These are phyloP conservation scores for Podila horticola DNA, from an alignment of 192 early-diverging fungal species.

Conservation along the genomic window DNA sequence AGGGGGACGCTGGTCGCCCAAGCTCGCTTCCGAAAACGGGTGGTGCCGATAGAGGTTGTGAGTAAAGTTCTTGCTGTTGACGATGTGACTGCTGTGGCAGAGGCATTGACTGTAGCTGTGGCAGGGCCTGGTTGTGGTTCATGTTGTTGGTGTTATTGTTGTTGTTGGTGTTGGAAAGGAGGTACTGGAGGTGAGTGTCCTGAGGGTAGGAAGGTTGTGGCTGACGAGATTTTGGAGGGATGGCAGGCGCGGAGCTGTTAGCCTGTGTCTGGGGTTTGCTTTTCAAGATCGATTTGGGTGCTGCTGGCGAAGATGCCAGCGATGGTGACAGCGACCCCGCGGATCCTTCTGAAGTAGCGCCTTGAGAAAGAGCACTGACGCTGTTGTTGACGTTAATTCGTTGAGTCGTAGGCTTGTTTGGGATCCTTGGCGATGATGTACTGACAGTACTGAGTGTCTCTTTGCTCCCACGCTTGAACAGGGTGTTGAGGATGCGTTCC, in stretches of 20 bases:
- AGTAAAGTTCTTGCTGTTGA: background rate
- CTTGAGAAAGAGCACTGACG: too few species aligned
- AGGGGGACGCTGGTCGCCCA: slow-evolving; percentile 14
- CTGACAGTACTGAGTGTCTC: slow-evolving; percentile 11
- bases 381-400: too few species aligned
- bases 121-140: slow-evolving; percentile 2
- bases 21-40: background rate
- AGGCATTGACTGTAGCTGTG: too few species aligned
- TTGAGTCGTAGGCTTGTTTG: too few species aligned
- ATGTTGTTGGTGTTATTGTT: background rate
- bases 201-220: slow-evolving; percentile 13
- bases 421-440: too few species aligned
- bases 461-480: slow-evolving; percentile 27
- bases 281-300: too few species aligned
- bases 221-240: slow-evolving; percentile 10
- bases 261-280: too few species aligned
- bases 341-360: too few species aligned
- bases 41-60: too few species aligned
- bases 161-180: background rate
- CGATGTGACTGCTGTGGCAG: background rate
- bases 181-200: slow-evolving; percentile 1
- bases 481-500: slow-evolving; percentile 14
- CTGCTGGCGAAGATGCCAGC: too few species aligned
- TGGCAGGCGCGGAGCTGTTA: too few species aligned
- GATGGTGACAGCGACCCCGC: too few species aligned